A percentile compares a stretch with the other conserved stretches of the same genome.
These are phyloP conservation scores for Vitis rotundifolia DNA, from an alignment of 164 flowering plant genomes.

Conservation along the genomic window DNA sequence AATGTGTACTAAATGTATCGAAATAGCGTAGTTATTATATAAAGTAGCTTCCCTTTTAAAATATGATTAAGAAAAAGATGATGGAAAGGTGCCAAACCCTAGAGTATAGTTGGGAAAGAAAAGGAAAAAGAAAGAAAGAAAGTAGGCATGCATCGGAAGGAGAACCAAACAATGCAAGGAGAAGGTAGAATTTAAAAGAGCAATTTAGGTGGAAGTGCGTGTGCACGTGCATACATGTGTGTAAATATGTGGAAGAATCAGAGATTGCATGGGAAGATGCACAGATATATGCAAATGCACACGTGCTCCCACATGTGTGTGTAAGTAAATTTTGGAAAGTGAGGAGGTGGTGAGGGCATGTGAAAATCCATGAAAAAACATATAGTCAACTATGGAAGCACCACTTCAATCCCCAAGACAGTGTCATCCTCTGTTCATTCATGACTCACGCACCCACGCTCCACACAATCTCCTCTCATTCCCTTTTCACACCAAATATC, in stretches of 20 bases:
- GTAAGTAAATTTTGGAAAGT: constrained; percentile 23
- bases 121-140: background rate
- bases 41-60: too few relatives aligned
- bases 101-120: background rate
- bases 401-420: constrained; percentile 9
- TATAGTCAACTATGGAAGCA: constrained; percentile 20
- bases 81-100: too few relatives aligned
- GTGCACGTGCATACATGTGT: constrained; percentile 61
- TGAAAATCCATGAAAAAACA: constrained; percentile 19
- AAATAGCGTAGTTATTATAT: too few relatives aligned
- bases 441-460: constrained; percentile 7
- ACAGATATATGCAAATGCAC: constrained; percentile 35
- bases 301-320: constrained; percentile 49
- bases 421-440: background rate
- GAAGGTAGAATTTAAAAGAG: constrained; percentile 5
- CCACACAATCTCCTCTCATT: too few relatives aligned
- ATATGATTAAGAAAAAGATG: too few relatives aligned
- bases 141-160: background rate
- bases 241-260: background rate
- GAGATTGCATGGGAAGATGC: constrained; percentile 27
- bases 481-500: too few relatives aligned
- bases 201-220: constrained; percentile 34
- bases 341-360: constrained; percentile 18
- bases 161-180: constrained; percentile 22
- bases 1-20: too few relatives aligned